Evolutionary conservation across 768 basidiomycete genomes (phyloP).

Genomic region (Auricularia heimuer): DNA sequence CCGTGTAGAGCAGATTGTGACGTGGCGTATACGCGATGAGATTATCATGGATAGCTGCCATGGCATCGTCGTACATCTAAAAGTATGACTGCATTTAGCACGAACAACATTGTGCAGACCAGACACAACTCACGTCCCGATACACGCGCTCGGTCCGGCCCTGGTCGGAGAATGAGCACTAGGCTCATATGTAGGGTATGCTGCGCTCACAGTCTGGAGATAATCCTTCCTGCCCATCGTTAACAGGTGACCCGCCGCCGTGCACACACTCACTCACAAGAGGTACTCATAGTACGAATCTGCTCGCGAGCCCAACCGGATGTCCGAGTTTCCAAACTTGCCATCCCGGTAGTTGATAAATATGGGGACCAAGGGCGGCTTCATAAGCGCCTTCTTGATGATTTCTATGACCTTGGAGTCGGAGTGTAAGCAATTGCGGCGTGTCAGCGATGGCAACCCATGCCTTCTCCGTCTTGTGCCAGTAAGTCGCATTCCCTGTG

Average conservation of each 20-base stretch:
- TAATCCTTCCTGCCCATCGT: conserved; percentile 50
- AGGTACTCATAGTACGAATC: conserved; percentile 94
- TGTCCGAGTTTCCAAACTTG: conserved; percentile 52
- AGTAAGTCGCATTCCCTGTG: conserved; percentile 69
- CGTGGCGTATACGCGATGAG: conserved; percentile 57
- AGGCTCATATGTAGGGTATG: neutral
- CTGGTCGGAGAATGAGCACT: conserved; percentile 23
- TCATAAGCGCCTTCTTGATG: conserved; percentile 50
- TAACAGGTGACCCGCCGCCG: neutral
- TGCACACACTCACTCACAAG: conserved; percentile 36
- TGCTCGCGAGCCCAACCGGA: conserved; percentile 83
- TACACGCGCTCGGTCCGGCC: conserved; percentile 63
- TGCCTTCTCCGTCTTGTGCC: conserved; percentile 71
- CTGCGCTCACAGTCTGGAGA: conserved; percentile 56
- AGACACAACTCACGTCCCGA: conserved; percentile 42
- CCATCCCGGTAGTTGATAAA: conserved; percentile 65
- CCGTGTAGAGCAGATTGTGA: conserved; percentile 62
- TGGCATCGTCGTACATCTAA: conserved; percentile 88
- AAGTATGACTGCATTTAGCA: neutral
- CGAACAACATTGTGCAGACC: neutral
- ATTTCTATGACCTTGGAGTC: conserved; percentile 51
- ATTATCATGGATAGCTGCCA: conserved; percentile 67
- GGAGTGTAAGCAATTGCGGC: neutral
- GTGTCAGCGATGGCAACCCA: neutral
- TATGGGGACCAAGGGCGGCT: conserved; percentile 73